Evolutionary conservation across 108 stramenopile genomes (phyloP), one percentile per base, ranked within the genome.

Genomic region (Cyclotella distinguenda): DNA sequence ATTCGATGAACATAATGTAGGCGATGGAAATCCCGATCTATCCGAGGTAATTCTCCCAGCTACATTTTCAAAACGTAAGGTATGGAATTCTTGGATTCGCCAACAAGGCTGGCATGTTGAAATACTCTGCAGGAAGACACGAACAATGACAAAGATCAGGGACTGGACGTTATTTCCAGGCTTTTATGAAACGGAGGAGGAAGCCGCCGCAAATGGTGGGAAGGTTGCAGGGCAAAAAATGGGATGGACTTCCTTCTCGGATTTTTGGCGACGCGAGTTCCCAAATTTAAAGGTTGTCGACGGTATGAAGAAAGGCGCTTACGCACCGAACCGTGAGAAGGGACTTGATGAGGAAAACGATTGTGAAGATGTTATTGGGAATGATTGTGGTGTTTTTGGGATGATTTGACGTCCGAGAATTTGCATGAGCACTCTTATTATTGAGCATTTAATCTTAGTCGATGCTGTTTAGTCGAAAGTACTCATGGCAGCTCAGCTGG

Each of bases 201-300:
- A 55, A 22, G 54, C 54, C 11, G 19, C 54, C 34, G 1, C 6
- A 0, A 35, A 55, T 19, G 25, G 36, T 35, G 54, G 54, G 34
- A 55, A 36, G 22, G 16, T 19, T 19, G 54, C 54, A 18, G 54
- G 54, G 7, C 34, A 34, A 21, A 55, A 55, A 19, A 19, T 35
- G 1, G 22, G 7, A 36, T 13, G 36, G 4, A 18, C 54, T 9
- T 9, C 6, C 25, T 55, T 55, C 23, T 9, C 12, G 34, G 0
- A 4, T 32, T 35, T 55, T 35, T 55, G 54, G 54, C 16, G 16
- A 19, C 12, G 21, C 23, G 54, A 55, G n/a, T 55, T 35, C 36
- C 54, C 54, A 3, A 1, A 18, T 0, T 36, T 35, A 18, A n/a
- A 10, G 6, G 54, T 55, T 0, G 13, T 12, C 10, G 16, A 55